A percentile compares a stretch with the other conserved stretches of the same genome.
Conservation (phyloP, 306 rosid genomes). For the Astragalus membranaceus region DNA sequence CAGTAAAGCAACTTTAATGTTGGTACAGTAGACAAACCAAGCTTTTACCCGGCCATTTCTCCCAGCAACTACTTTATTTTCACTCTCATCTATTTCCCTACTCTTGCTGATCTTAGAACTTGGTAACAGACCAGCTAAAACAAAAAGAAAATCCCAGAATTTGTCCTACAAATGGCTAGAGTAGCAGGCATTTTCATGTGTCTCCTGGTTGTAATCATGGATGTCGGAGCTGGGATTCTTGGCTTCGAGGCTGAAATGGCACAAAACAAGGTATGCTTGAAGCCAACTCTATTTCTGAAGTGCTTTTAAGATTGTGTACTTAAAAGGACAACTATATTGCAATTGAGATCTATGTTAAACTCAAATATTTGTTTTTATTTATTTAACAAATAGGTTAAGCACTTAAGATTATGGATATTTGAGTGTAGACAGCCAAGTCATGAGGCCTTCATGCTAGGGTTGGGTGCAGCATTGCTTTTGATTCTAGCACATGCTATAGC, state of each 20-base stretch:
- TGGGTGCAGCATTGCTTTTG: slow-evolving; percentile 67
- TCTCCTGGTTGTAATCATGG: slow-evolving; percentile 58
- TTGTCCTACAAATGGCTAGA: slow-evolving; percentile 44
- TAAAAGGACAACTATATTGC: background rate
- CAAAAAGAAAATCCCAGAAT: background rate
- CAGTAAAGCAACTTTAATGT: slow-evolving; percentile 34
- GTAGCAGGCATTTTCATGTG: slow-evolving; percentile 56
- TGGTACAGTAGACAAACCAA: slow-evolving; percentile 35
- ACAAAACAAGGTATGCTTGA: slow-evolving; percentile 68
- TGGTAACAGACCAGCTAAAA: background rate
- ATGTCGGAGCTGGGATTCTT: slow-evolving; percentile 83
- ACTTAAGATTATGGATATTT: slow-evolving; percentile 77
- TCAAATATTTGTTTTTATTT: background rate
- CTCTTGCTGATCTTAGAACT: slow-evolving; percentile 15
- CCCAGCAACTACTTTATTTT: background rate
- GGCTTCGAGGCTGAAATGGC: slow-evolving; percentile 84
- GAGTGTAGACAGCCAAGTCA: slow-evolving; percentile 92
- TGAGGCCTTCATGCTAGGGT: slow-evolving; percentile 73
- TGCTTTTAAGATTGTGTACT: background rate
- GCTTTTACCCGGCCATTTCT: slow-evolving; percentile 24
- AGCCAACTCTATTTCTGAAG: background rate
- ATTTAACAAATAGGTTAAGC: slow-evolving; percentile 56
- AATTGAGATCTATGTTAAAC: background rate
- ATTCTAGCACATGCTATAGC: slow-evolving; percentile 60
- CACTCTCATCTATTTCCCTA: background rate